Base-by-base conservation (phyloP, 108 stramenopile genomes). In the Skeletonema marinoi region DNA sequence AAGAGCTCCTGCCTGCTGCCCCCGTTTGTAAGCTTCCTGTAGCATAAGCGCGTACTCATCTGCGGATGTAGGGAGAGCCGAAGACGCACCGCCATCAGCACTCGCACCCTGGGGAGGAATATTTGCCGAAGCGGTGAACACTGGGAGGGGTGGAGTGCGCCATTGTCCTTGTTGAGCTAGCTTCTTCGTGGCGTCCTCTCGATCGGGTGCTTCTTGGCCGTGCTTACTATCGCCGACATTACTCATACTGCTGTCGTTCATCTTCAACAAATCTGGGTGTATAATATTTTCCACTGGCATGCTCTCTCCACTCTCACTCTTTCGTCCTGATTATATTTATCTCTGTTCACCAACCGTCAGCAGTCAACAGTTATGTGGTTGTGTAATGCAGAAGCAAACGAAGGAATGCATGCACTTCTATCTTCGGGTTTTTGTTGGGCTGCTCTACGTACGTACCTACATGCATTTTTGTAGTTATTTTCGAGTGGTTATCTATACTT, bases 31-130 rank as follows among this genome's bases (percentile, higher is more conserved):
- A 13, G 94, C 94, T 69, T 92, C 94, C 50, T 90, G 92, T 32
- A 96, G 68, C 48, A 92, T 92, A 32, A 88, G 89, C 7, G 88
- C 92, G 61, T 93, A 96, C 46, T 96, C 94, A 38, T 90, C 92
- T 29, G 90, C 66, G 10, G 77, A 86, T 13, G 76, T 69, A 30
- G 91, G 88, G 30, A 93, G 70, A 32, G 42, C 73, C 31, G 78
- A 42, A 11, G 80, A 66, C 14, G 71, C 62, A 30, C 54, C 58
- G 51, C 70, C 42, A 4, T 44, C 48, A 31, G 14, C 17, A 32
- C 17, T 16, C 14, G 77, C 29, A 36, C 54, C 41, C 8, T 31
- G 72, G 35, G 42, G 58, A 12, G 36, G 70, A 31, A 74, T 39
- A 39, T 59, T 33, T 12, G 71, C 30, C 48, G 77, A 21, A 41